Conservation (phyloP, 441 rosid species). For the Erysimum cheiri region DNA sequence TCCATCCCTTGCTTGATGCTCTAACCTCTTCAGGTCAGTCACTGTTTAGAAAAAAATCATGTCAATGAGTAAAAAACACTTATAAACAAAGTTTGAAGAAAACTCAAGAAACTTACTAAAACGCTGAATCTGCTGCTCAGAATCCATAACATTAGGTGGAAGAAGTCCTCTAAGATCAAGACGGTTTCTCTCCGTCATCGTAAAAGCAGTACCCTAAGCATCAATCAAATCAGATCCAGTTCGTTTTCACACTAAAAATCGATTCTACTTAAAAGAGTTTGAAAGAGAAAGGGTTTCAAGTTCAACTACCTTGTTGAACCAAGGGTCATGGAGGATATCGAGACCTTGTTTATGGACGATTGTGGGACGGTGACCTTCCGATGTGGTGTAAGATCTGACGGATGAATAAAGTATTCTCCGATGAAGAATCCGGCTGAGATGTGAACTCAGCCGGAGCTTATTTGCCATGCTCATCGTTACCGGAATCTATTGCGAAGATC, state of each 20-base stretch:
- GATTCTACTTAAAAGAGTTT: neutral
- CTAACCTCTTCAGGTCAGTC: slow-evolving; percentile 92
- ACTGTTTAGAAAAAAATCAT: slow-evolving; percentile 50
- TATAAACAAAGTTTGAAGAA: neutral
- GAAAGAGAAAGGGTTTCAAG: neutral
- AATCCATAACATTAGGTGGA: slow-evolving; percentile 88
- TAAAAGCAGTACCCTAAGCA: slow-evolving; percentile 87
- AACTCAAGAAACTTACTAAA: slow-evolving; percentile 61
- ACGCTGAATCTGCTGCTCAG: slow-evolving; percentile 93
- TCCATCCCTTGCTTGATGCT: slow-evolving; percentile 94
- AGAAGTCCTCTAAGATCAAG: slow-evolving; percentile 97
- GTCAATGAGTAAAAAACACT: neutral
- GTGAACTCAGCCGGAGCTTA: slow-evolving; percentile 67
- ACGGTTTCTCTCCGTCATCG: slow-evolving; percentile 95
- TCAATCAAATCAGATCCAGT: slow-evolving; percentile 25
- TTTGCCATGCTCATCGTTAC: slow-evolving; percentile 35
- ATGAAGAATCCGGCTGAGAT: slow-evolving; percentile 58
- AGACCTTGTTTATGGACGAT: slow-evolving; percentile 96
- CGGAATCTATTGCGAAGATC: slow-evolving; percentile 12
- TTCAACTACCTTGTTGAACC: slow-evolving; percentile 86
- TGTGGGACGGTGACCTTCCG: slow-evolving; percentile 93
- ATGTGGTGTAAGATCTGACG: slow-evolving; percentile 71
- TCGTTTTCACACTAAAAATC: slow-evolving; percentile 1
- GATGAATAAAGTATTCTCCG: slow-evolving; percentile 45
- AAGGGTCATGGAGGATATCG: slow-evolving; percentile 97